Evolutionary conservation across 257 asterid genomes (phyloP), one percentile per base, ranked within the genome.

Genomic region (Mentha longifolia): DNA sequence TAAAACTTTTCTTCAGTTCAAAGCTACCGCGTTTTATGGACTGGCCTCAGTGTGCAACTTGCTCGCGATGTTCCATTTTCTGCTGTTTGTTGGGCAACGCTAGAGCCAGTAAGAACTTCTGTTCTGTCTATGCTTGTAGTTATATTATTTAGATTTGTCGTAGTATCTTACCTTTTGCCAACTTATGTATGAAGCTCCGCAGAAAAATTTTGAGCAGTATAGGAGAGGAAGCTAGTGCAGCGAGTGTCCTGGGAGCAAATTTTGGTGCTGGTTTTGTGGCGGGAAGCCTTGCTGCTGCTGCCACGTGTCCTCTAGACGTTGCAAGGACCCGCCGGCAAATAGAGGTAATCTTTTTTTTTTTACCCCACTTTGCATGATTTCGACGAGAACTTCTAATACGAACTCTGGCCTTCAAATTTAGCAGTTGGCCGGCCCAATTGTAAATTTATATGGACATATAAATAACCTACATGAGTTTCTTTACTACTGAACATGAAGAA

Each of bases 61-160:
- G 92, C 90, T 13, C 98, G 96, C 9, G 98, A 92, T 77, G 98
- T 92, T 64, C 98, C 98, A 30, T 89, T 89, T 81, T 89, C 98
- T 75, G 98, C 98, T 22, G 84, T 92, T 68, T 89, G 98, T 78
- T 92, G 98, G 98, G 79, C 96, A 65, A 71, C 92, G 68, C 90
- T 92, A 59, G 98, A 92, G 81, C 96, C 95, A 55, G 98, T 89
- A 79, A 78, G 87, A 31, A n/a, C 61, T 73, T 50, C 59, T 49
- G 59, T 13, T 73, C 3, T 67, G 2, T 51, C 30, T 13, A 33
- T 57, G 49, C 12, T 22, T 74, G 35, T 35, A 69, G 13, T 49
- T 33, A 12, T 35, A 6, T 7, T 5, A 5, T 35, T 16, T 14
- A 2, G 25, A n/a, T 15, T 11, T 39, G 0, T 39, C 6, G 54